These are phyloP conservation scores for Blumeria hordei DNA, from an alignment of 2,329 filamentous ascomycete genomes.

Conservation along the genomic window DNA sequence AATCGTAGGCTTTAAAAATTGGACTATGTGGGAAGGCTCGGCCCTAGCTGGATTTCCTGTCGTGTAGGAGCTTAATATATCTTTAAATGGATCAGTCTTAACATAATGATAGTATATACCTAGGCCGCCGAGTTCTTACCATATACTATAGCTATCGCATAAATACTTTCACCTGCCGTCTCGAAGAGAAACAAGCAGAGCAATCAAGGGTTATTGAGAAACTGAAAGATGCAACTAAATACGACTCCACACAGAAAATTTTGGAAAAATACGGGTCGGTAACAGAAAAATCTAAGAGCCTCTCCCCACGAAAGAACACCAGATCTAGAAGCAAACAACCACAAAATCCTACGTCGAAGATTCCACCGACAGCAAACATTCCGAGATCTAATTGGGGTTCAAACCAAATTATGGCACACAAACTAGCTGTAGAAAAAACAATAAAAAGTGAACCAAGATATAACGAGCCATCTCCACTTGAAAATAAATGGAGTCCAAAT, in stretches of 20 bases:
- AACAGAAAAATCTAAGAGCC: conserved; percentile 12
- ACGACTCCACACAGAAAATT: conserved; percentile 79
- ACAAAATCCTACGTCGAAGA: conserved; percentile 19
- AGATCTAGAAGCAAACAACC: conserved; percentile 10
- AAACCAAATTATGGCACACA: too few species aligned
- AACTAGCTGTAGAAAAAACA: not conserved
- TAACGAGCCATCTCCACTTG: not conserved
- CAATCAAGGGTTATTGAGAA: conserved; percentile 75
- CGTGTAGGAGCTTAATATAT: conserved; percentile 27
- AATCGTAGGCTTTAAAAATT: conserved; percentile 62
- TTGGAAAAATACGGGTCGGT: conserved; percentile 75
- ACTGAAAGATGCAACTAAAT: conserved; percentile 84
- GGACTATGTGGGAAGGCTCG: conserved; percentile 54
- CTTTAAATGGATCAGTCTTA: conserved; percentile 3
- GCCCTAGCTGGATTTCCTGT: conserved; percentile 57
- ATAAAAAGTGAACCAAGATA: not conserved
- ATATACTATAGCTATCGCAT: conserved; percentile 65
- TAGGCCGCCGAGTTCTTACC: conserved; percentile 39
- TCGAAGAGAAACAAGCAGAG: conserved; percentile 56
- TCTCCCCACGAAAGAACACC: conserved; percentile 9
- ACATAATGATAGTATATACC: conserved; percentile 44
- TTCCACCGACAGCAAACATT: conserved; percentile 40
- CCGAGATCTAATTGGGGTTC: conserved; percentile 16
- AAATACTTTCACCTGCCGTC: conserved; percentile 36
- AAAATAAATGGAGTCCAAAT: not conserved